Conservation (phyloP, 768 basidiomycete species). For the Mycena sanguinolenta region DNA sequence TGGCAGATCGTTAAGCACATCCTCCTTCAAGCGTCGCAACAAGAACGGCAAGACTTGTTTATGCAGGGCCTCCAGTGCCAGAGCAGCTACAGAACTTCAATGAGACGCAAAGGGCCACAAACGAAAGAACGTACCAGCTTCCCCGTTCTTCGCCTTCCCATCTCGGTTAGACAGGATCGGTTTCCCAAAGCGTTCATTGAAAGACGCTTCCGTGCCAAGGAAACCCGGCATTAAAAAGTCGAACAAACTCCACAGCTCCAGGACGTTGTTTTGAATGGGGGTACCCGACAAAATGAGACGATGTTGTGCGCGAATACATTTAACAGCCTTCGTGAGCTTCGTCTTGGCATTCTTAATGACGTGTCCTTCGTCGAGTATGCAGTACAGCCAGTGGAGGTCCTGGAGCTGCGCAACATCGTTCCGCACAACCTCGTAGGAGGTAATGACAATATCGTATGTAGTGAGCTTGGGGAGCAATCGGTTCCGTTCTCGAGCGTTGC, state of each 20-base stretch:
- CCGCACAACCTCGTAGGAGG: slow-evolving; percentile 97
- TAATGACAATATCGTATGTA: slow-evolving; percentile 91
- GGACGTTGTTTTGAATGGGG: slow-evolving; percentile 98
- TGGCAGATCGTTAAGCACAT: slow-evolving; percentile 94
- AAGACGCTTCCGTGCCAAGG: slow-evolving; percentile 93
- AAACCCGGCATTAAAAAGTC: slow-evolving; percentile 99
- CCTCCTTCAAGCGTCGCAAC: slow-evolving; percentile 95
- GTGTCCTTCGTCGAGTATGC: slow-evolving; percentile 98
- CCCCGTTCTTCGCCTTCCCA: slow-evolving; percentile 93
- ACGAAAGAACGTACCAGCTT: slow-evolving; percentile 75
- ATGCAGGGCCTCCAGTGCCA: slow-evolving; percentile 95
- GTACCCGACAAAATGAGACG: slow-evolving; percentile 96
- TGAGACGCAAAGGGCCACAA: neutral
- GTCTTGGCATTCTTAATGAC: slow-evolving; percentile 99
- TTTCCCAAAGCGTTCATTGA: slow-evolving; percentile 96
- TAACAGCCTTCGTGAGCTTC: slow-evolving; percentile 96
- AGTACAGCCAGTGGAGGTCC: slow-evolving; percentile 90
- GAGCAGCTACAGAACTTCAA: slow-evolving; percentile 70
- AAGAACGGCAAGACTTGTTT: slow-evolving; percentile 99
- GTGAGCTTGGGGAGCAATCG: slow-evolving; percentile 74
- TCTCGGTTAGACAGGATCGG: slow-evolving; percentile 96
- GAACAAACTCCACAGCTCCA: slow-evolving; percentile 98
- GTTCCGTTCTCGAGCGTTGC: slow-evolving; percentile 85
- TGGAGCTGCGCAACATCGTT: slow-evolving; percentile 89
- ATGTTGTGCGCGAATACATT: slow-evolving; percentile 90